Conservation (phyloP, 768 basidiomycete species). For the Melanogaster broomeanus region DNA sequence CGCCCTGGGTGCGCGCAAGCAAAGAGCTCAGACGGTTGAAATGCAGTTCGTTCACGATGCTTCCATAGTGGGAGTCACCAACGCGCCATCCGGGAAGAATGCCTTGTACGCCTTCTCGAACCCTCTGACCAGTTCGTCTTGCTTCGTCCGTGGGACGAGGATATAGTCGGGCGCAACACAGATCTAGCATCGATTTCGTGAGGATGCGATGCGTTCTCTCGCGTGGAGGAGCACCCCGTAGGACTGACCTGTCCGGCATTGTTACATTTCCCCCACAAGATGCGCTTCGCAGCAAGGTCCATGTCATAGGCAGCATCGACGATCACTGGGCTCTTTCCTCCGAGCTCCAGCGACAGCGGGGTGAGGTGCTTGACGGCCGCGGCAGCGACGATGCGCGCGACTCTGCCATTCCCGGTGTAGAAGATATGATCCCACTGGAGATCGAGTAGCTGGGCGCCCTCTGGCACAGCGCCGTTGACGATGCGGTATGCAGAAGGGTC, state of each 20-base stretch:
- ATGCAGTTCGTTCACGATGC: conserved; percentile 57
- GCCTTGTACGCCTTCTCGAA: conserved; percentile 42
- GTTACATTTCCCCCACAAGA: conserved; percentile 64
- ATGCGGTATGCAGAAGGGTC: conserved; percentile 52
- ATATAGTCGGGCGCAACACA: conserved; percentile 49
- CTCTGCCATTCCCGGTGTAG: conserved; percentile 37
- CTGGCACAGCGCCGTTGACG: conserved; percentile 48
- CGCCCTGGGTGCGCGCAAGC: conserved; percentile 55
- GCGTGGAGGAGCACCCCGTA: not conserved
- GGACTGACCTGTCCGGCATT: conserved; percentile 62
- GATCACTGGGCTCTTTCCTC: conserved; percentile 48
- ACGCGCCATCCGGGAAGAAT: conserved; percentile 58
- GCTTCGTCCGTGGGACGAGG: conserved; percentile 40
- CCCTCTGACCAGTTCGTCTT: conserved; percentile 48
- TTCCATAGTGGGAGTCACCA: conserved; percentile 44
- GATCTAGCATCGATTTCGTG: conserved; percentile 25
- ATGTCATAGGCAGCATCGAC: conserved; percentile 45
- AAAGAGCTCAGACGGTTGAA: conserved; percentile 53
- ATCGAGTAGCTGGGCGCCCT: conserved; percentile 36
- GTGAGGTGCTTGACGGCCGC: conserved; percentile 35
- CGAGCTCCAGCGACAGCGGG: conserved; percentile 33
- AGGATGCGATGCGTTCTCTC: not conserved
- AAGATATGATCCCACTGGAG: conserved; percentile 37
- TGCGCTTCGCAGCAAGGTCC: conserved; percentile 58
- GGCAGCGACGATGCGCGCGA: conserved; percentile 24